phyloP scores from a whole-genome alignment of 2,329 filamentous ascomycete genomes.

The Epichloe festucae region DNA sequence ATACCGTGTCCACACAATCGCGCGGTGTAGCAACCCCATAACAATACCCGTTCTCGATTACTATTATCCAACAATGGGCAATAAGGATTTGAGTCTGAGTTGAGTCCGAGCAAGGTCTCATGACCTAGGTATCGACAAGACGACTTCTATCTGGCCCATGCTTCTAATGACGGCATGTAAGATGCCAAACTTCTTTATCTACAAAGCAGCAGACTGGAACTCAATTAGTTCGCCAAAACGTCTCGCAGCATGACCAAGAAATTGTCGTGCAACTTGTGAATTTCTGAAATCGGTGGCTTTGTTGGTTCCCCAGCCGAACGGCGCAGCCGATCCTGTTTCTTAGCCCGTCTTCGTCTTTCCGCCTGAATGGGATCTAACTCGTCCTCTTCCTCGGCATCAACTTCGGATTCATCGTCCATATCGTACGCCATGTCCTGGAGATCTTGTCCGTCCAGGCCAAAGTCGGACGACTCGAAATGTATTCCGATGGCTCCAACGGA shows the following conservation, averaged over 20 bases:
- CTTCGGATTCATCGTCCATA: conserved; percentile 51
- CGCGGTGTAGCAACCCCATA: no score
- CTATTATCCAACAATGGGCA: no score
- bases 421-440: conserved; percentile 76
- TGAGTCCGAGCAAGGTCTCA: no score
- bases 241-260: conserved; percentile 73
- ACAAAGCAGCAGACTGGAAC: neutral
- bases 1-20: no score
- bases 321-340: conserved; percentile 67
- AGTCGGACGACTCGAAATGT: conserved; percentile 68
- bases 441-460: conserved; percentile 79
- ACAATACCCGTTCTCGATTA: no score
- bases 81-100: no score
- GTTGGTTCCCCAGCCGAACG: conserved; percentile 70
- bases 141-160: neutral
- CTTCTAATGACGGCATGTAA: neutral
- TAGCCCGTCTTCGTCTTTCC: conserved; percentile 65
- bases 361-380: conserved; percentile 78
- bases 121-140: neutral
- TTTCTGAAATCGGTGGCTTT: conserved; percentile 68
- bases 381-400: conserved; percentile 63
- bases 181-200: neutral
- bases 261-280: conserved; percentile 65
- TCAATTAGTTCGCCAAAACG: conserved; percentile 57
- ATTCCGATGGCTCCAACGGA: conserved; percentile 40